Percentiles rank a stretch among this genome's conserved stretches.
Conservation (phyloP, 805 yeast genomes). For the Candida nitratophila region DNA sequence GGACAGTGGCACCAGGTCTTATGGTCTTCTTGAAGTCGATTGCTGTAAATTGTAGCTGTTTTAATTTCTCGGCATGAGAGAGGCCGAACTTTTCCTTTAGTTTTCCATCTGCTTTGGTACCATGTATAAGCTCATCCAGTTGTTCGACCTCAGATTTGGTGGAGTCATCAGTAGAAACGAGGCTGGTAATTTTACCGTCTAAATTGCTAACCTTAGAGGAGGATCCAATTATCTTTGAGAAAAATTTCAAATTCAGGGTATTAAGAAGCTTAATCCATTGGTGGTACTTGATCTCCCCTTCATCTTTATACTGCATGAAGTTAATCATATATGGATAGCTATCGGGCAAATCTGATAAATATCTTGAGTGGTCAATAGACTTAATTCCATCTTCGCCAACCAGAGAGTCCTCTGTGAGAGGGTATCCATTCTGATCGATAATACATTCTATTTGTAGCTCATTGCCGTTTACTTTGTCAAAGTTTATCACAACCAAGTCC, state of each 20-base stretch:
- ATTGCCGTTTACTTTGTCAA: slow-evolving; percentile 22
- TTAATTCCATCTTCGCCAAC: background rate
- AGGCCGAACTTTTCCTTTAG: slow-evolving; percentile 15
- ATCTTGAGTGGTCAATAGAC: background rate
- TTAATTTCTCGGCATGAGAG: slow-evolving; percentile 9
- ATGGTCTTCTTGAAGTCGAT: slow-evolving; percentile 35
- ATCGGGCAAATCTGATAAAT: background rate
- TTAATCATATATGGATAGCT: slow-evolving; percentile 15
- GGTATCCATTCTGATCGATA: slow-evolving; percentile 1
- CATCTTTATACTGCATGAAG: slow-evolving; percentile 10
- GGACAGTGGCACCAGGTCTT: slow-evolving; percentile 27
- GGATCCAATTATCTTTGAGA: slow-evolving; percentile 2
- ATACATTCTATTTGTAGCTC: slow-evolving; percentile 7
- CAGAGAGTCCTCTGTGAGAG: background rate
- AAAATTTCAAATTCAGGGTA: background rate
- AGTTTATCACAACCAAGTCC: slow-evolving; percentile 12
- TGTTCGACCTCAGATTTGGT: background rate
- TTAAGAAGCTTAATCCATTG: slow-evolving; percentile 2
- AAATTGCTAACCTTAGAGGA: background rate
- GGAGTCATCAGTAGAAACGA: background rate
- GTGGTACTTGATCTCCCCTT: slow-evolving; percentile 2
- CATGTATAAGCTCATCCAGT: slow-evolving; percentile 1
- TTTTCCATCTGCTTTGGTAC: slow-evolving; percentile 21
- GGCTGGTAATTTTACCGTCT: background rate
- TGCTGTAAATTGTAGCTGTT: slow-evolving; percentile 34